Evolutionary conservation across 78 protist species (phyloP).

Genomic region (Anaeramoeba ignava): DNA sequence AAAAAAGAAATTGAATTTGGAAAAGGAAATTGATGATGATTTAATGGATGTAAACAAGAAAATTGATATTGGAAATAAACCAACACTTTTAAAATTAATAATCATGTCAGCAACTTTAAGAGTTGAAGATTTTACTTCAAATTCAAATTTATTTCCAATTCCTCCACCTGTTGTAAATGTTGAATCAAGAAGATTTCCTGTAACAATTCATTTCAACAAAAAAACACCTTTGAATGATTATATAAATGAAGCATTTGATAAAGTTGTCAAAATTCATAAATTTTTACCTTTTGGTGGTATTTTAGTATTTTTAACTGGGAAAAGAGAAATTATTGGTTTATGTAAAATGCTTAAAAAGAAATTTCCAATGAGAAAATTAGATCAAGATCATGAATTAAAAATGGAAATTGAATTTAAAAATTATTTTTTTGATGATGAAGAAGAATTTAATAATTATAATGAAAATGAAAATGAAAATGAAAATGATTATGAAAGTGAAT

Average conservation of each 20-base stretch:
- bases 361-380: neutral
- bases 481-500: neutral
- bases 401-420: neutral
- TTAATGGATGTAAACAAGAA: neutral
- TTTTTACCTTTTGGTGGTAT: conserved; percentile 75
- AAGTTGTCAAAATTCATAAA: conserved; percentile 64
- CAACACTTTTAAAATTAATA: conserved; percentile 75
- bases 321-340: neutral
- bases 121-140: conserved; percentile 64
- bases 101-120: conserved; percentile 97
- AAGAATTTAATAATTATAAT: conserved; percentile 1
- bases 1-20: neutral
- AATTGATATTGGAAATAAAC: neutral
- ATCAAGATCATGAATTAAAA: conserved; percentile 14
- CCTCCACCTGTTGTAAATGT: conserved; percentile 63
- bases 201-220: conserved; percentile 74
- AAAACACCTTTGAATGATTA: conserved; percentile 40
- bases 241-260: conserved; percentile 40
- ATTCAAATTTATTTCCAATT: conserved; percentile 48
- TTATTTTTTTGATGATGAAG: conserved; percentile 10
- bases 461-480: neutral
- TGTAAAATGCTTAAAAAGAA: neutral
- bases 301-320: conserved; percentile 9
- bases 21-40: neutral
- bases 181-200: conserved; percentile 27